Percentiles rank a stretch among this genome's conserved stretches.
Evolutionary conservation across 345 rosid genomes (phyloP).

Genomic region (Clarkia xantiana): DNA sequence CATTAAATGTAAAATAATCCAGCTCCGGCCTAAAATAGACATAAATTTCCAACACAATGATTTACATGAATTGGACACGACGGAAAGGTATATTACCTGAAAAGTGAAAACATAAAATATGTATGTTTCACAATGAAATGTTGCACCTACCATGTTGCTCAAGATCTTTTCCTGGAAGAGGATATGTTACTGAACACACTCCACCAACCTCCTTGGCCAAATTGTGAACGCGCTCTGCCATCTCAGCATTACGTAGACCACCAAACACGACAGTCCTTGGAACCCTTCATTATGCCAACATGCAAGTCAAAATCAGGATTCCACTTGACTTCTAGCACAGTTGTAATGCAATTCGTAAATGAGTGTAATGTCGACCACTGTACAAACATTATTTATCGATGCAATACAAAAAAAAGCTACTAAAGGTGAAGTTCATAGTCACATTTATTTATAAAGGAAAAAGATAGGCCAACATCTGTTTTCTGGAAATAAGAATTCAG

Average conservation of each 20-base stretch:
- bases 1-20: no score
- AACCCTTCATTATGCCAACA: constrained; percentile 39
- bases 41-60: no score
- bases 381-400: no score
- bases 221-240: constrained; percentile 59
- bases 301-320: not conserved
- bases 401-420: no score
- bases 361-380: no score
- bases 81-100: no score
- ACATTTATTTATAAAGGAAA: not conserved
- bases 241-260: constrained; percentile 50
- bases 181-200: constrained; percentile 70
- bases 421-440: no score
- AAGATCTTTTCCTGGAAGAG: constrained; percentile 62
- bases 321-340: no score
- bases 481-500: not conserved
- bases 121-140: not conserved
- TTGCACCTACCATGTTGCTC: constrained; percentile 47
- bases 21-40: no score
- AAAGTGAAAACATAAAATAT: no score
- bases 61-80: no score
- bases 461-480: not conserved
- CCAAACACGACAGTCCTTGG: constrained; percentile 89
- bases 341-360: no score
- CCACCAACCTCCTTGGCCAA: constrained; percentile 51